Conservation (phyloP, 1,139 yeast genomes). For the Geotrichum cucujoidarum region DNA sequence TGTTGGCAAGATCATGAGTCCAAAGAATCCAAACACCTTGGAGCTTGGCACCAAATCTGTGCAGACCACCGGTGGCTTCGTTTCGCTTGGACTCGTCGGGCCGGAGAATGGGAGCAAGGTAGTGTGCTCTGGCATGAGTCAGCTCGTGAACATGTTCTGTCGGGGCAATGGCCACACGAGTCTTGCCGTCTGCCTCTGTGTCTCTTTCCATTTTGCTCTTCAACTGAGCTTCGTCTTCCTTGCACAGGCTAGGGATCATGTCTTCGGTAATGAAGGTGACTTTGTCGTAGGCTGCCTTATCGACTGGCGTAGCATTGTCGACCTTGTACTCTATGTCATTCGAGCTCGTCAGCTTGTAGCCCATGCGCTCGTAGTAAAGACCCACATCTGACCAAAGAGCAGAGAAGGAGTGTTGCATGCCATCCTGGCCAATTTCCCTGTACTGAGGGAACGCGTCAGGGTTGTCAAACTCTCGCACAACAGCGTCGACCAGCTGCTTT, state of each 20-base stretch:
- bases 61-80: not conserved
- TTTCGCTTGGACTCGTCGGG: constrained; percentile 15
- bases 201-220: constrained; percentile 28
- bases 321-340: constrained; percentile 24
- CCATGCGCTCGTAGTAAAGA: constrained; percentile 55
- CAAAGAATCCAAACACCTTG: constrained; percentile 42
- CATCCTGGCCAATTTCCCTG: constrained; percentile 34
- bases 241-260: constrained; percentile 23
- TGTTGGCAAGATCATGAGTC: constrained; percentile 45
- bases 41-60: constrained; percentile 37
- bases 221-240: constrained; percentile 32
- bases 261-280: constrained; percentile 35
- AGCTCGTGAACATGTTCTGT: constrained; percentile 40
- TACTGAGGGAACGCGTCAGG: constrained; percentile 26
- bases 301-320: no score
- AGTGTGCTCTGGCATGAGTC: constrained; percentile 43
- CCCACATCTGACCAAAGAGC: constrained; percentile 71
- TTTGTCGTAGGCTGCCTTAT: constrained; percentile 21
- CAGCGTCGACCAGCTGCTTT: constrained; percentile 45
- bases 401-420: constrained; percentile 39
- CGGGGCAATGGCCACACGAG: constrained; percentile 38
- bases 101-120: constrained; percentile 29
- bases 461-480: constrained; percentile 41
- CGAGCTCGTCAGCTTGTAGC: constrained; percentile 43
- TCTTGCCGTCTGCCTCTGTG: constrained; percentile 33